Percentiles rank a stretch among this genome's conserved stretches.
Conservation (phyloP, 139 green algal genomes). For the Tetradesmus lagerheimii region DNA sequence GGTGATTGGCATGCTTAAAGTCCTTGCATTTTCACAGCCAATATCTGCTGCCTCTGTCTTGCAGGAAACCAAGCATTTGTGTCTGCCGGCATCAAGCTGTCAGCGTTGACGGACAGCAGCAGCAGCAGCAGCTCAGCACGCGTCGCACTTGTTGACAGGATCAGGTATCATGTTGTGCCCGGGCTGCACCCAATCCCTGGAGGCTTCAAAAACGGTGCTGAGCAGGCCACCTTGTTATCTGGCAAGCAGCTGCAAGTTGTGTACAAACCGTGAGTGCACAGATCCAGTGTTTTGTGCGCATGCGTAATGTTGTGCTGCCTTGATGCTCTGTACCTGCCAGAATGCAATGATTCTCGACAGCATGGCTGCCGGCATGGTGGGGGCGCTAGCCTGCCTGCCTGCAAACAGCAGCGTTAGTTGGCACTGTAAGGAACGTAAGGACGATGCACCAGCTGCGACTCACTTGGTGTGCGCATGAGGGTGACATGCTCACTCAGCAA, state of each 20-base stretch:
- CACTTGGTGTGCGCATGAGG: neutral
- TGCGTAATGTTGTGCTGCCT: neutral
- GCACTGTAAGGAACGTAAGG: too few species aligned
- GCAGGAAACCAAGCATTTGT: neutral
- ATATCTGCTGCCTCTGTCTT: neutral
- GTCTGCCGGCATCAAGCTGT: neutral
- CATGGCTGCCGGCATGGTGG: too few species aligned
- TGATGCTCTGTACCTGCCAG: too few species aligned
- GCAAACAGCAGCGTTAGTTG: too few species aligned
- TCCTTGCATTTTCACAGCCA: too few species aligned
- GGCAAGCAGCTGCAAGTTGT: neutral
- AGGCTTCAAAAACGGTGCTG: neutral
- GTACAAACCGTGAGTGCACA: neutral
- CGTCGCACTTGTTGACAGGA: neutral
- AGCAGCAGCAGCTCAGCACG: neutral
- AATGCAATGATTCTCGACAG: too few species aligned
- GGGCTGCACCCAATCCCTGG: neutral
- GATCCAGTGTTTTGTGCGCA: neutral
- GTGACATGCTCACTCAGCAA: too few species aligned
- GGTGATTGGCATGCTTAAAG: too few species aligned
- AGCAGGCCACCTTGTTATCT: neutral
- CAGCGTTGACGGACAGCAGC: neutral
- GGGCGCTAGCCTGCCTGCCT: too few species aligned
- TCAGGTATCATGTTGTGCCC: neutral
- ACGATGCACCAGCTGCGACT: neutral